Percentiles rank a stretch among this genome's conserved stretches.
These are phyloP conservation scores for Fusarium nanum DNA, from an alignment of 2,329 filamentous ascomycete genomes.

Conservation along the genomic window DNA sequence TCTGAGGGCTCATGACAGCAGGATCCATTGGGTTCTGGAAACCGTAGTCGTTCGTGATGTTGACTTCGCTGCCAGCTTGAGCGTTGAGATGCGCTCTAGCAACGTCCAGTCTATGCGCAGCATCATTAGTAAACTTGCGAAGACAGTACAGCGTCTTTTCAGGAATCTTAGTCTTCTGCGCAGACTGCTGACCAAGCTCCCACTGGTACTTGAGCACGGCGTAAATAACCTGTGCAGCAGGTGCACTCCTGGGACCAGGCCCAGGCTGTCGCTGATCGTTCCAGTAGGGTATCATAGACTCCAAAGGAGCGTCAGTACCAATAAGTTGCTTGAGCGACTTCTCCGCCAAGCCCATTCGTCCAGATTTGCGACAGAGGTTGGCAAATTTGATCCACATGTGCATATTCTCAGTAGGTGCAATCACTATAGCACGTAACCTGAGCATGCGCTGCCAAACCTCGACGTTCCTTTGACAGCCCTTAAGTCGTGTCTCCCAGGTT, in stretches of 20 bases:
- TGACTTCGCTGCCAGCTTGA: slow-evolving; percentile 60
- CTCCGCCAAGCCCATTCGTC: slow-evolving; percentile 92
- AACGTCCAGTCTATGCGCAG: slow-evolving; percentile 65
- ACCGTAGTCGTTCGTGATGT: slow-evolving; percentile 60
- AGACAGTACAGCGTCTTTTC: slow-evolving; percentile 70
- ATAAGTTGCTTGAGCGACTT: slow-evolving; percentile 94
- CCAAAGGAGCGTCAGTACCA: slow-evolving; percentile 73
- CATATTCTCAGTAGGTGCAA: slow-evolving; percentile 91
- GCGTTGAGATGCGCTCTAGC: slow-evolving; percentile 63
- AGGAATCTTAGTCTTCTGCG: slow-evolving; percentile 58
- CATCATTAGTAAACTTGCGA: slow-evolving; percentile 70
- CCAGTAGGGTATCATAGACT: slow-evolving; percentile 71
- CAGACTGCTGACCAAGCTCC: slow-evolving; percentile 78
- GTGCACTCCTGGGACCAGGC: slow-evolving; percentile 59
- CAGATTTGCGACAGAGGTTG: slow-evolving; percentile 96
- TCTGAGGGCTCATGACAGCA: slow-evolving; percentile 60
- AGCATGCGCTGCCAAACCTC: slow-evolving; percentile 99
- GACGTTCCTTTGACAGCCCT: slow-evolving; percentile 95
- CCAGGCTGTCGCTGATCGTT: slow-evolving; percentile 48
- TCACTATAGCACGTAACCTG: slow-evolving; percentile 90
- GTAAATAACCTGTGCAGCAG: slow-evolving; percentile 85
- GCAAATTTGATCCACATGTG: slow-evolving; percentile 99
- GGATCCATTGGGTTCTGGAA: slow-evolving; percentile 62
- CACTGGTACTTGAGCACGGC: slow-evolving; percentile 98
- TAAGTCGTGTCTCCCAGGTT: slow-evolving; percentile 95